These are phyloP conservation scores for Saccharomyces hybrid DNA, from an alignment of 1,139 yeast genomes.

Conservation along the genomic window DNA sequence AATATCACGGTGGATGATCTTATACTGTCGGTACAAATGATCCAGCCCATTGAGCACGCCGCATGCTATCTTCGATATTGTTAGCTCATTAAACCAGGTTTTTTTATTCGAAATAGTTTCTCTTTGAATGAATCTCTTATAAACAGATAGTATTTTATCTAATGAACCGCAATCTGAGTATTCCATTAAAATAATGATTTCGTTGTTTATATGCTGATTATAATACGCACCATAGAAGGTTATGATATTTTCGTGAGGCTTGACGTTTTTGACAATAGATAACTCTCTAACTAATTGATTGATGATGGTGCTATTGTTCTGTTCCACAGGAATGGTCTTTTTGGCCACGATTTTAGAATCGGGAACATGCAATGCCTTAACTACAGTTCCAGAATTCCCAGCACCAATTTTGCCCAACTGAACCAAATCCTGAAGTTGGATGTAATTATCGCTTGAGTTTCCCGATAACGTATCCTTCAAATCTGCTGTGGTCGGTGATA, in stretches of 20 bases:
- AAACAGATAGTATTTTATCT: conserved; percentile 56
- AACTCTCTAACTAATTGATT: conserved; percentile 84
- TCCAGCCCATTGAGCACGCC: conserved; percentile 76
- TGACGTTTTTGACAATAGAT: conserved; percentile 85
- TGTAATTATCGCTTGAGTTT: neutral
- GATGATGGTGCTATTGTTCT: conserved; percentile 63
- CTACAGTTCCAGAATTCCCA: conserved; percentile 91
- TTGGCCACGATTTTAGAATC: conserved; percentile 86
- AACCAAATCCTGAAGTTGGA: conserved; percentile 49
- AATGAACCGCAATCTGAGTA: conserved; percentile 92
- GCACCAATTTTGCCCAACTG: conserved; percentile 74
- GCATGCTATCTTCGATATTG: conserved; percentile 66
- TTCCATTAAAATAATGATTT: conserved; percentile 76
- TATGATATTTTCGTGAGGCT: conserved; percentile 67
- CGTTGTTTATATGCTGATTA: conserved; percentile 28
- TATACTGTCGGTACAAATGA: conserved; percentile 71
- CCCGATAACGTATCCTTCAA: neutral
- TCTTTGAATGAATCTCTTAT: conserved; percentile 24
- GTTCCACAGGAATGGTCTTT: conserved; percentile 80
- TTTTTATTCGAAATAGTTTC: conserved; percentile 18
- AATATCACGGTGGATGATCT: conserved; percentile 87
- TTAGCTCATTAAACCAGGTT: conserved; percentile 55
- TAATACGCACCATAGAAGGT: conserved; percentile 84
- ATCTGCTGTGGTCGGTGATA: neutral
- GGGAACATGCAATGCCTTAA: conserved; percentile 82